Base-by-base conservation (phyloP, 371 early-diverging fungal species). In the Parasitella parasitica region DNA sequence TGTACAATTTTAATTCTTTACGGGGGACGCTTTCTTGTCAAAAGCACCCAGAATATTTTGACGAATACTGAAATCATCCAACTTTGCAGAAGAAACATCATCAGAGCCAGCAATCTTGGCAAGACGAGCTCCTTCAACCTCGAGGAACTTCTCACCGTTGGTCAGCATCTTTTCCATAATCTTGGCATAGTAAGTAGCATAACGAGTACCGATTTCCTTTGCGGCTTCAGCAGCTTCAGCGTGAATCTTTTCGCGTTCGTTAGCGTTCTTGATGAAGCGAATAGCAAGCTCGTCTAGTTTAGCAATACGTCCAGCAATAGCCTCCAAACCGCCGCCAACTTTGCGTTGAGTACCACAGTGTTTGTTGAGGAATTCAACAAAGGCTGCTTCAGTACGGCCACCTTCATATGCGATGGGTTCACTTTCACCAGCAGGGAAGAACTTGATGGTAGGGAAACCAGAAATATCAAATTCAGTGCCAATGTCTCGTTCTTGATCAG, bases 291-390 rank as follows among this genome's bases (percentile, higher is more conserved):
- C 74, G 68, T 93, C 93, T 64, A 97, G 77, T 6, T 76, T 80
- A 28, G 69, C 73, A 54, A 92, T 79, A 51, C 87, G 86, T 27
- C 95, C 97, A 57, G 93, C 64, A 49, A 16, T 15, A 30, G 66
- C 43, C 43, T 22, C 38, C 13, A 94, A 84, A 12, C 86, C 80
- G 53, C 97, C 97, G 46, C 93, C 95, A 8, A 82, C 83, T 54
- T 82, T 66, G 63, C 96, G 91, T 37, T 90, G 76, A 9, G 96
- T 93, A 27, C 91, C 91, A 66, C 90, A 86, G 55, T 94, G 84
- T 68, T 91, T 80, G 87, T 97, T 97, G 72, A 97, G 83, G 75
- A 88, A 97, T 8, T 86, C 84, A 50, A 97, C 78, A 71, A 97
- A 90, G 63, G 86, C 93, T 69, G 86, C 85, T 72, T 93, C 91